These are phyloP conservation scores for Lasiosphaeriaceae sp. DNA, from an alignment of 495 filamentous ascomycete species.

Conservation along the genomic window DNA sequence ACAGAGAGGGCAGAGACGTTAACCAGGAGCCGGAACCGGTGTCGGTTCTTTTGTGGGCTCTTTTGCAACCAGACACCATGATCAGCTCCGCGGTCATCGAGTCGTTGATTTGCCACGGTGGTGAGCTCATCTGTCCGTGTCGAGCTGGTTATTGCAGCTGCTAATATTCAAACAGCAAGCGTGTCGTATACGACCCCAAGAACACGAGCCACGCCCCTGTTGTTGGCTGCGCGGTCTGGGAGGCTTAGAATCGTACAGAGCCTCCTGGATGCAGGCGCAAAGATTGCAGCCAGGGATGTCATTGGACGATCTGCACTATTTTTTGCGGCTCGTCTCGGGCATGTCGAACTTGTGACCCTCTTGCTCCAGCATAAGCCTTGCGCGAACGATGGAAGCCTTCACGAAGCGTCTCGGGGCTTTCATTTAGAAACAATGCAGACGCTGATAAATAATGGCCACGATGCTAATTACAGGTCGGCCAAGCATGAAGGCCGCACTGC, in stretches of 20 bases:
- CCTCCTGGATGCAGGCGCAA: slow-evolving; percentile 34
- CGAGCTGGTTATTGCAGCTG: not conserved
- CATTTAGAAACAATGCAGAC: slow-evolving; percentile 34
- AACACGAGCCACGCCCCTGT: slow-evolving; percentile 36
- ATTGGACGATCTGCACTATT: slow-evolving; percentile 39
- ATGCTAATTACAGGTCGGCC: slow-evolving; percentile 38
- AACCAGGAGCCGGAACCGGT: slow-evolving; percentile 30
- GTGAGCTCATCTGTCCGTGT: slow-evolving; percentile 16
- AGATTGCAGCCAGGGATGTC: slow-evolving; percentile 33
- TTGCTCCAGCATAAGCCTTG: slow-evolving; percentile 16
- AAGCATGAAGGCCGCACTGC: slow-evolving; percentile 39
- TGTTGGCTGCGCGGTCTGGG: slow-evolving; percentile 33
- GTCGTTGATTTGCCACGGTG: slow-evolving; percentile 33
- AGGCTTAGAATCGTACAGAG: slow-evolving; percentile 33
- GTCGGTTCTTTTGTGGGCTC: slow-evolving; percentile 38
- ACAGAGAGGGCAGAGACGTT: slow-evolving; percentile 14
- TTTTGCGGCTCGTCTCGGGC: slow-evolving; percentile 28
- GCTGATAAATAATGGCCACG: slow-evolving; percentile 36
- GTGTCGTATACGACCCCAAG: slow-evolving; percentile 34
- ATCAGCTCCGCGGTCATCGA: slow-evolving; percentile 32
- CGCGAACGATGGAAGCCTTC: slow-evolving; percentile 41
- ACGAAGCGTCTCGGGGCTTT: slow-evolving; percentile 39
- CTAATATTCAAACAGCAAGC: slow-evolving; percentile 28
- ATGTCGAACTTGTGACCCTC: slow-evolving; percentile 16
- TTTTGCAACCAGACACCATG: slow-evolving; percentile 36